Evolutionary conservation across 768 basidiomycete genomes (phyloP), one percentile per base, ranked within the genome.

Genomic region (Leucosporidium creatinivorum): DNA sequence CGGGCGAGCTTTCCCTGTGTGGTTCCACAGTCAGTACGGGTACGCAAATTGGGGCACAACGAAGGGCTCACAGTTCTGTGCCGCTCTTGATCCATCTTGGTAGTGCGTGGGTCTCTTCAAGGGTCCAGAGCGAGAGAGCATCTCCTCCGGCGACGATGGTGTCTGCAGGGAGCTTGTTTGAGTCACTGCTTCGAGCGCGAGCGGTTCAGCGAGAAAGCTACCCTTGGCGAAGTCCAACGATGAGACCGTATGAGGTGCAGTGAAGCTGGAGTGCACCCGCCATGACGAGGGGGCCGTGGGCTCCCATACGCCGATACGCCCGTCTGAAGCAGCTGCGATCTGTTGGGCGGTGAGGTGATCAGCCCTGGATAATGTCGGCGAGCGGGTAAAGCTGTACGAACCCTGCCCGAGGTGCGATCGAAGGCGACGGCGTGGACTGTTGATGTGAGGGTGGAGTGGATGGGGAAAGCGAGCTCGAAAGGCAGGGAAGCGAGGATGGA

Each of bases 181-280:
- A 4, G 6, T 31, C 19, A 3, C 30, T 2, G 28, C 21, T 61
- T 23, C 49, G 18, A 9, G 31, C 26, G 44, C 12, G 4, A 21
- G 3, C 5, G 33, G 9, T 5, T 33, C 15, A 15, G 2, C 3
- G 1, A 3, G 13, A 17, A 18, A 19, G 58, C n/a, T 47, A 72
- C 65, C 67, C 23, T 28, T 31, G 0, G 30, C 59, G 23, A 65
- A 64, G 65, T 72, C 67, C n/a, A 75, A 15, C 10, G 67, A 28
- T 0, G 7, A 5, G 2, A 73, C 65, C 2, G 18, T 13, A 31
- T 63, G 62, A 31, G 21, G 17, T 5, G 58, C 55, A 0, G 48
- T 51, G 61, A 74, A 70, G 21, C 65, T 70, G 49, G 75, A 76
- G 47, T 74, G 73, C 0, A 74, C 68, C 36, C 68, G 61, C 69